Percentiles rank a stretch among this genome's conserved stretches.
phyloP scores from a whole-genome alignment of 2,329 filamentous ascomycete genomes.

The Paecilomyces variotii region DNA sequence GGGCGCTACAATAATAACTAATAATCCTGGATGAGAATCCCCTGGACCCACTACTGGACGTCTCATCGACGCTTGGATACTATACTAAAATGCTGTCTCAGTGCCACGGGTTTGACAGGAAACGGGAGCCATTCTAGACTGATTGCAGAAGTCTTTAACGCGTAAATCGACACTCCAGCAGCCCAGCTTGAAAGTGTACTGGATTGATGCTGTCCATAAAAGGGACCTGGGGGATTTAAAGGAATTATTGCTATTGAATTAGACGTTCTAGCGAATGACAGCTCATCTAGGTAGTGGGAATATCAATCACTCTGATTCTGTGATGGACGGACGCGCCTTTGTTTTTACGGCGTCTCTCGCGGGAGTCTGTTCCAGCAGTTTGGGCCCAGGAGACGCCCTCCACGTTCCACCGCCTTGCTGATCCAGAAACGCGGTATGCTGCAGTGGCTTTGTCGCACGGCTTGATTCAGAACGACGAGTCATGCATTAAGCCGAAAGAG shows the following conservation, averaged over 20 bases:
- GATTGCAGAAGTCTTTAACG: background rate
- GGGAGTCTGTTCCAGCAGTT: background rate
- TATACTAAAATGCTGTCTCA: background rate
- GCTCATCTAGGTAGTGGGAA: background rate
- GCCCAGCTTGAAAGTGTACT: background rate
- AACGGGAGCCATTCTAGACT: background rate
- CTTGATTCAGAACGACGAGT: background rate
- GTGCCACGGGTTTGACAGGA: background rate
- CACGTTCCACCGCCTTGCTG: background rate
- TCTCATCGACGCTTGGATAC: background rate
- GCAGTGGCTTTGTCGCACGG: background rate
- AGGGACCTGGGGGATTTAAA: background rate
- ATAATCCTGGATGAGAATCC: background rate
- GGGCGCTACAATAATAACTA: background rate
- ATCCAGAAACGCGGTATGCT: background rate
- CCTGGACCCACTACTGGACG: background rate
- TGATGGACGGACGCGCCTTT: background rate
- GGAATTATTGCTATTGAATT: background rate
- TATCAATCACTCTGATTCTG: background rate
- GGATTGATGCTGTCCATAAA: background rate
- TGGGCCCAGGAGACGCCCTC: background rate
- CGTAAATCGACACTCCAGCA: background rate
- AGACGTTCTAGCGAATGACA: background rate
- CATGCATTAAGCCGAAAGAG: background rate
- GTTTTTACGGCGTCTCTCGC: background rate